Conservation (phyloP, 2,329 filamentous ascomycete species). For the Davidsoniella australis region DNA sequence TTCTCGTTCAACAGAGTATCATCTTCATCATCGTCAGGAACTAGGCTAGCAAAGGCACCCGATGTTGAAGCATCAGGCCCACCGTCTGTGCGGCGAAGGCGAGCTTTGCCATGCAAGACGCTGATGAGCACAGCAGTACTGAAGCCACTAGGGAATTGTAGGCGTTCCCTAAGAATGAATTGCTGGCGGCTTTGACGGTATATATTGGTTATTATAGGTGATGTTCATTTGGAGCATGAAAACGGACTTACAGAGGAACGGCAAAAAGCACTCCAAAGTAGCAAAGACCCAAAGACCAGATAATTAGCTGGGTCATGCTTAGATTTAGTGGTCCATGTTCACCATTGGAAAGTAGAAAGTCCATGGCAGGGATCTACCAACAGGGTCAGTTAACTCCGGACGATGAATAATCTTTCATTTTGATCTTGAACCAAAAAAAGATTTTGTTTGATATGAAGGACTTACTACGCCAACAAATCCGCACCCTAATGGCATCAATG, state of each 20-base stretch:
- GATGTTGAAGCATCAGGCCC: slow-evolving; percentile 7
- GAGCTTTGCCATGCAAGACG: slow-evolving; percentile 56
- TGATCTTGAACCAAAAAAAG: neutral
- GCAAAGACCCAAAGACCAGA: slow-evolving; percentile 86
- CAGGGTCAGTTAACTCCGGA: neutral
- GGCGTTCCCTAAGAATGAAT: slow-evolving; percentile 79
- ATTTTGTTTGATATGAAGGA: slow-evolving; percentile 9
- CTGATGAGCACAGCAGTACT: slow-evolving; percentile 88
- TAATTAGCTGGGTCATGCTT: slow-evolving; percentile 56
- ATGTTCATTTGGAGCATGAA: neutral
- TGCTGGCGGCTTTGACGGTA: slow-evolving; percentile 44
- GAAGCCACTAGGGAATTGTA: slow-evolving; percentile 90
- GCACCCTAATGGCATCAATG: slow-evolving; percentile 89
- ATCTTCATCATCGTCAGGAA: slow-evolving; percentile 20
- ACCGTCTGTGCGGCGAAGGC: slow-evolving; percentile 4
- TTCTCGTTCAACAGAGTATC: slow-evolving; percentile 11
- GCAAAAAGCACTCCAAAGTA: slow-evolving; percentile 97
- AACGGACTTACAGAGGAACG: slow-evolving; percentile 51
- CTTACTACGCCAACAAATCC: slow-evolving; percentile 77
- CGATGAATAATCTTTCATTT: neutral
- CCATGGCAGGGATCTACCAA: slow-evolving; percentile 60
- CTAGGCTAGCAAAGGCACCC: slow-evolving; percentile 27
- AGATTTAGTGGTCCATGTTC: slow-evolving; percentile 65
- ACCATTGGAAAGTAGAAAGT: slow-evolving; percentile 60
- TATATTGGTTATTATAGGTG: neutral